phyloP scores from a whole-genome alignment of 257 asterid species.

The Nicotiana undulata region DNA sequence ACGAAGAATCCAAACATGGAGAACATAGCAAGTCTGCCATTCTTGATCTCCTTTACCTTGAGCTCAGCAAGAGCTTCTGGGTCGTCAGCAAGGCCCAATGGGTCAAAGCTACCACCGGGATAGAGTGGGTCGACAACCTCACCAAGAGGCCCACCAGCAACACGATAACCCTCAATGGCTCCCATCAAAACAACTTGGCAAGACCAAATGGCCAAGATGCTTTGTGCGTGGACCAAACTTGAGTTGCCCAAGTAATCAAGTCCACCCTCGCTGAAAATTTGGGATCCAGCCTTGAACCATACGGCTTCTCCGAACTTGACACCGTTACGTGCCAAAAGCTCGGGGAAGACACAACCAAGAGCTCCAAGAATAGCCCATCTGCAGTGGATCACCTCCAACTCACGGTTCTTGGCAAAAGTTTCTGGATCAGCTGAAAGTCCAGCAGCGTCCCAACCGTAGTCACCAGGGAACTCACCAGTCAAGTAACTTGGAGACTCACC shows the following conservation, averaged over 20 bases:
- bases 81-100: too few relatives aligned
- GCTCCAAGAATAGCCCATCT: constrained; percentile 46
- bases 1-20: too few relatives aligned
- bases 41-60: too few relatives aligned
- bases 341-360: constrained; percentile 38
- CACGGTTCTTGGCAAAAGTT: constrained; percentile 25
- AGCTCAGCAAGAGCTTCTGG: too few relatives aligned
- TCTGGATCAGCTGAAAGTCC: constrained; percentile 25
- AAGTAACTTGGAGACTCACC: constrained; percentile 28
- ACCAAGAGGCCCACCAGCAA: too few relatives aligned
- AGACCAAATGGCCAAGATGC: too few relatives aligned
- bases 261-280: constrained; percentile 37
- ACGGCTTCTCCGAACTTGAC: constrained; percentile 40
- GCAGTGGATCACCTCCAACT: constrained; percentile 30
- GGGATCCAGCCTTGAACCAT: constrained; percentile 38
- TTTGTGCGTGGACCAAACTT: too few relatives aligned
- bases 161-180: too few relatives aligned
- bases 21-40: too few relatives aligned
- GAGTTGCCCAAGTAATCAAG: constrained; percentile 8
- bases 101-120: too few relatives aligned
- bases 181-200: too few relatives aligned
- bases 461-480: constrained; percentile 41
- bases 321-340: constrained; percentile 32
- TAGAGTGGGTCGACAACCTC: too few relatives aligned
- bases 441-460: constrained; percentile 44